A percentile compares a stretch with the other conserved stretches of the same genome.
These are phyloP conservation scores for Ampelomyces quisqualis DNA, from an alignment of 2,329 filamentous ascomycete species.

Conservation along the genomic window DNA sequence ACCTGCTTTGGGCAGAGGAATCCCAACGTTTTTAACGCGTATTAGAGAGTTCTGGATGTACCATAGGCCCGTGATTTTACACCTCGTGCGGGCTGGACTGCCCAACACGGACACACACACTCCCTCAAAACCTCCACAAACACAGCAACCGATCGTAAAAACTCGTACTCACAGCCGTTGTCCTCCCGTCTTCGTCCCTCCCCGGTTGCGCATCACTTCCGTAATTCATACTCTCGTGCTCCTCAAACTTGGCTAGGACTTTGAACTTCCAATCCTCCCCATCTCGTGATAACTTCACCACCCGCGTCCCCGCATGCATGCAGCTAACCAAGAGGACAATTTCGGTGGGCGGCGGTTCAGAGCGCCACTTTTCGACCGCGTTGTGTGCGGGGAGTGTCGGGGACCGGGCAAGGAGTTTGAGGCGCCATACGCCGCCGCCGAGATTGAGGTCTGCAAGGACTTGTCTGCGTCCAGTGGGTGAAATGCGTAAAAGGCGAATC, in stretches of 20 bases:
- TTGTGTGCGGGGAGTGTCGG: slow-evolving; percentile 12
- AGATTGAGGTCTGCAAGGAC: slow-evolving; percentile 67
- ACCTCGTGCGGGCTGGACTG: no score
- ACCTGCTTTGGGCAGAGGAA: no score
- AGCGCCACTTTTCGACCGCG: slow-evolving; percentile 17
- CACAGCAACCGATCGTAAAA: slow-evolving; percentile 74
- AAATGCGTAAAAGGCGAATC: slow-evolving; percentile 64
- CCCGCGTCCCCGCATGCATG: slow-evolving; percentile 82
- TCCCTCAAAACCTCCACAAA: slow-evolving; percentile 55
- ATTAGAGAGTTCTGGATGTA: no score
- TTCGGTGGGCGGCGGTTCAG: slow-evolving; percentile 18
- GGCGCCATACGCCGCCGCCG: slow-evolving; percentile 81
- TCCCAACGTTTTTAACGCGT: no score
- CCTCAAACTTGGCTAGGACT: slow-evolving; percentile 71
- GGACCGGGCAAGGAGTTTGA: slow-evolving; percentile 60
- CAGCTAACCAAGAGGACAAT: slow-evolving; percentile 68
- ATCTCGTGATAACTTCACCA: slow-evolving; percentile 54
- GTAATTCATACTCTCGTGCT: slow-evolving; percentile 95
- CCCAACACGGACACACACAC: no score
- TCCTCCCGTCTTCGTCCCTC: slow-evolving; percentile 24
- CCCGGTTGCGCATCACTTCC: slow-evolving; percentile 68
- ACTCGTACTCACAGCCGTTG: slow-evolving; percentile 66
- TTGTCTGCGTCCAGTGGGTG: slow-evolving; percentile 45
- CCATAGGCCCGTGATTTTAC: no score
- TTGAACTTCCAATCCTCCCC: slow-evolving; percentile 59